Percentiles rank a stretch among this genome's conserved stretches.
phyloP scores from a whole-genome alignment of 2,329 filamentous ascomycete genomes.

The Periconia macrospinosa region DNA sequence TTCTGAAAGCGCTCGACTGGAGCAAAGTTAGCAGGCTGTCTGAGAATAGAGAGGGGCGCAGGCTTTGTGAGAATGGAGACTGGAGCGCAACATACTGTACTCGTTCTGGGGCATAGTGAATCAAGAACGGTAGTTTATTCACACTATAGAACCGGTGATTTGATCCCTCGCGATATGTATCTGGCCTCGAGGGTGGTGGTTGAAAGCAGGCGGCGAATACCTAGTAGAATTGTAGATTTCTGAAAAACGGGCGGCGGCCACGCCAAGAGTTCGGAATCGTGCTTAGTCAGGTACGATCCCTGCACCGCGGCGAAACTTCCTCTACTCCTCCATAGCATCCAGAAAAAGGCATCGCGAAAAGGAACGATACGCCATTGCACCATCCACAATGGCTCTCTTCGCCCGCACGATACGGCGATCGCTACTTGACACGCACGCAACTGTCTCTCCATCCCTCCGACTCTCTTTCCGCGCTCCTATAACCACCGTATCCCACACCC shows the following conservation, averaged over 20 bases:
- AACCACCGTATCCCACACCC: conserved; percentile 45
- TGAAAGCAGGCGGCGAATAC: conserved; percentile 1
- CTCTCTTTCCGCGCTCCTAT: conserved; percentile 54
- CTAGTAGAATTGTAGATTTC: background rate
- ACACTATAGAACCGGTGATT: too few species aligned
- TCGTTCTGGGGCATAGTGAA: conserved; percentile 74
- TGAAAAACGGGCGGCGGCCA: conserved; percentile 1
- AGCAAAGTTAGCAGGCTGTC: background rate
- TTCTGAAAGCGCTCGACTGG: conserved; percentile 74
- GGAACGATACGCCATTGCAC: conserved; percentile 19
- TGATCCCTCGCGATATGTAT: too few species aligned
- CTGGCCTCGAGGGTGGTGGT: conserved; percentile 10
- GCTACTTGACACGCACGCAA: conserved; percentile 61
- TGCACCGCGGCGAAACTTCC: conserved; percentile 2
- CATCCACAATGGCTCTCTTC: conserved; percentile 42
- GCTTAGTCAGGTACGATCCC: conserved; percentile 15
- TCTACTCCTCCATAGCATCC: background rate
- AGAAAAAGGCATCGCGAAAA: conserved; percentile 7
- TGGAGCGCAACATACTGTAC: conserved; percentile 44
- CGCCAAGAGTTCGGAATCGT: conserved; percentile 16
- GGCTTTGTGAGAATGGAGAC: too few species aligned
- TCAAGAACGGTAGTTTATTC: too few species aligned
- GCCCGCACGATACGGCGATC: conserved; percentile 63
- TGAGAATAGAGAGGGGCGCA: too few species aligned
- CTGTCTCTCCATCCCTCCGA: conserved; percentile 56